Evolutionary conservation across 176 grass and related monocot species (phyloP).

Genomic region (Alopecurus myosuroides): DNA sequence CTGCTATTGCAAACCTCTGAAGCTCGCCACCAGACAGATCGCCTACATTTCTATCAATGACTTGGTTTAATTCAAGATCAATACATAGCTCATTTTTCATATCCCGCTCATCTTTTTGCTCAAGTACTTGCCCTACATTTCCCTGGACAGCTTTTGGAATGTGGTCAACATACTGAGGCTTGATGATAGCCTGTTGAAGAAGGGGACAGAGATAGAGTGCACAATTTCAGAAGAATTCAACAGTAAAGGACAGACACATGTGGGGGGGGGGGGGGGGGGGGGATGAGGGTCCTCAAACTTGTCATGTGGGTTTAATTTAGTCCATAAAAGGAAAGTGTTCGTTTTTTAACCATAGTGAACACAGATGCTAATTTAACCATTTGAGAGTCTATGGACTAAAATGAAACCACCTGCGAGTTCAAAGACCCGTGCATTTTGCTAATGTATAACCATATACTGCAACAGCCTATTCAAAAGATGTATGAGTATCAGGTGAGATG

Average conservation of each 20-base stretch:
- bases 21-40: constrained; percentile 95
- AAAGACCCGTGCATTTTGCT: background rate
- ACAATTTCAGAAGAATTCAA: constrained; percentile 15
- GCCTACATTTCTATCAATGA: constrained; percentile 79
- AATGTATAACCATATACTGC: background rate
- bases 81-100: constrained; percentile 66
- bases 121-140: constrained; percentile 37
- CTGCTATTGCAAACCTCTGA: constrained; percentile 94
- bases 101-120: constrained; percentile 73
- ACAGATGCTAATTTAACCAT: background rate
- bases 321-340: background rate
- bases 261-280: too few relatives aligned
- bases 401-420: background rate
- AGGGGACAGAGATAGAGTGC: background rate
- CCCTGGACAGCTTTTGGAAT: constrained; percentile 92
- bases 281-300: background rate
- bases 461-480: background rate
- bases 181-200: constrained; percentile 71
- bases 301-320: background rate
- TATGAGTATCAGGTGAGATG: background rate
- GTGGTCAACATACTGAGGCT: constrained; percentile 92
- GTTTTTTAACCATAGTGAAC: background rate
- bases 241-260: background rate
- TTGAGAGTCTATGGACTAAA: background rate
- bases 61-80: constrained; percentile 83